Percentiles rank a stretch among this genome's conserved stretches.
phyloP scores from a whole-genome alignment of 1,284 basidiomycete genomes.

The Pseudozyma pruni region DNA sequence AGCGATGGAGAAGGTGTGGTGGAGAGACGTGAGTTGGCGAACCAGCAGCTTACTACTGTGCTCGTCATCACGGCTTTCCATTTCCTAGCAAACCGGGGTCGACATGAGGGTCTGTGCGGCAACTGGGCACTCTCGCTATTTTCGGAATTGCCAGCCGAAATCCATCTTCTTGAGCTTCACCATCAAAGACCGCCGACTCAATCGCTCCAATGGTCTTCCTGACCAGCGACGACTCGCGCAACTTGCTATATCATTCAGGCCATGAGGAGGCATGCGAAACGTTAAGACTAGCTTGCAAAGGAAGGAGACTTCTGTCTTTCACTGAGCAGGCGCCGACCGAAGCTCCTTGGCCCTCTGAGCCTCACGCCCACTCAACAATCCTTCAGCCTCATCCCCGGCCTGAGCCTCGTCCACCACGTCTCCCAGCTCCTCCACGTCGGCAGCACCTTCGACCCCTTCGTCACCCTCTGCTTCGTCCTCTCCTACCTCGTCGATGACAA shows the following conservation, averaged over 20 bases:
- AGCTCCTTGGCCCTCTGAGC: slow-evolving; percentile 48
- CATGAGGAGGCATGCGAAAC: background rate
- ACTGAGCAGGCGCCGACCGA: slow-evolving; percentile 40
- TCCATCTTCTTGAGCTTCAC: background rate
- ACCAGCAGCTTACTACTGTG: background rate
- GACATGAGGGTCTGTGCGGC: slow-evolving; percentile 1
- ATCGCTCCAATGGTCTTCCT: too few relatives aligned
- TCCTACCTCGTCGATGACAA: slow-evolving; percentile 61
- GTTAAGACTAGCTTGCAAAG: too few relatives aligned
- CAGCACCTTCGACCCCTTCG: slow-evolving; percentile 33
- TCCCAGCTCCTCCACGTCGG: slow-evolving; percentile 37
- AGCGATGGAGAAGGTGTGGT: background rate
- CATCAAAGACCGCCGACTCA: background rate
- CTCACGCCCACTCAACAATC: slow-evolving; percentile 39
- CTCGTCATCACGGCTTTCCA: background rate
- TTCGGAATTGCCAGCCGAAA: background rate
- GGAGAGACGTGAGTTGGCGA: background rate
- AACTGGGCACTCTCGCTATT: background rate
- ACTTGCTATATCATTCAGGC: too few relatives aligned
- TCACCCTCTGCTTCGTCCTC: slow-evolving; percentile 42
- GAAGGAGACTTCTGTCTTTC: too few relatives aligned
- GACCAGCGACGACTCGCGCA: too few relatives aligned
- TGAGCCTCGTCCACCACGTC: slow-evolving; percentile 33
- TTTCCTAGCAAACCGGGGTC: too few relatives aligned
- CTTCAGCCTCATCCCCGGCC: slow-evolving; percentile 21